A percentile compares a stretch with the other conserved stretches of the same genome.
Evolutionary conservation across 495 filamentous ascomycete genomes (phyloP).

Genomic region (Trichoderma orchidacearum): DNA sequence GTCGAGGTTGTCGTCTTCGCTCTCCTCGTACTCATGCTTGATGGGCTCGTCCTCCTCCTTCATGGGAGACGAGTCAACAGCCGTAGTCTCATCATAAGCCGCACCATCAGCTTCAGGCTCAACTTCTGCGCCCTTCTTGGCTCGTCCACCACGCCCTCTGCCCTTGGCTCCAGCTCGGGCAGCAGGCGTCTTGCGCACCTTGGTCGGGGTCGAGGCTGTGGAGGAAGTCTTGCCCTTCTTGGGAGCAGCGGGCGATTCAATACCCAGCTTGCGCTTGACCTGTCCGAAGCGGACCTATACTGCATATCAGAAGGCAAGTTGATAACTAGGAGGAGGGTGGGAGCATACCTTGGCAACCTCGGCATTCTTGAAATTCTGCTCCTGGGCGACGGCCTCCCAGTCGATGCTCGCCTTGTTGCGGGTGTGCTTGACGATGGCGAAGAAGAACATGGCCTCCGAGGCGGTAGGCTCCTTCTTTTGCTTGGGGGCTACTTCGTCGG

Average conservation of each 20-base stretch:
- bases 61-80: background rate
- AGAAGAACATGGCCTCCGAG: constrained; percentile 7
- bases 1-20: no score
- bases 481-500: constrained; percentile 2
- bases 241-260: constrained; percentile 2
- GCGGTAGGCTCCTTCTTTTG: constrained; percentile 9
- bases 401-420: constrained; percentile 3
- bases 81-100: background rate
- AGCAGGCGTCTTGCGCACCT: constrained; percentile 6
- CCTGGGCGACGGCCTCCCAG: constrained; percentile 4
- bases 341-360: constrained; percentile 4
- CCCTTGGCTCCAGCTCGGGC: background rate
- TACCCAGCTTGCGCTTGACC: constrained; percentile 13
- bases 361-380: constrained; percentile 5
- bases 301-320: background rate
- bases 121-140: background rate
- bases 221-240: background rate
- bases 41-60: background rate
- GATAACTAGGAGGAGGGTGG: background rate
- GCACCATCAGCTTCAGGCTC: background rate
- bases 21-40: background rate
- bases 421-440: constrained; percentile 8
- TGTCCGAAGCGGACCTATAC: constrained; percentile 18
- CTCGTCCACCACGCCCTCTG: background rate
- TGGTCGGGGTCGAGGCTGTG: constrained; percentile 6